Evolutionary conservation across 176 grass and related monocot species (phyloP).

Genomic region (Metroxylon sagu): DNA sequence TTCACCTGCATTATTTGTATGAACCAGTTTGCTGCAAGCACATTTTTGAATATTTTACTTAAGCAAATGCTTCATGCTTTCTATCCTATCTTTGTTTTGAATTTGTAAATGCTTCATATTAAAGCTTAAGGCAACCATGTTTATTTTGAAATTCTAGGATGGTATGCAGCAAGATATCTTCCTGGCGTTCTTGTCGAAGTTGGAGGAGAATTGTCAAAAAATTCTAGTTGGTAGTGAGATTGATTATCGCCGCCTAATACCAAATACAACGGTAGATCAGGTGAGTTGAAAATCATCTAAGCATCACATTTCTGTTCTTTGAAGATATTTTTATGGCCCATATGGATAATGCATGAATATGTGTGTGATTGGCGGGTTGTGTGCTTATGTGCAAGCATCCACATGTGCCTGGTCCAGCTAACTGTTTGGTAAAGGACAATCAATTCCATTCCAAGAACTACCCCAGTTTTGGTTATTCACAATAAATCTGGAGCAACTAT

Average conservation of each 20-base stretch:
- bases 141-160: conserved; percentile 49
- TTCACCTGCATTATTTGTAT: too few relatives aligned
- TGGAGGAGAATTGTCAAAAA: conserved; percentile 69
- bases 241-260: conserved; percentile 81
- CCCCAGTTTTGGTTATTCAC: too few relatives aligned
- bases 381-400: too few relatives aligned
- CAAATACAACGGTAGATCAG: conserved; percentile 42
- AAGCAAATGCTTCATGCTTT: not conserved
- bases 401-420: too few relatives aligned
- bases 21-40: too few relatives aligned
- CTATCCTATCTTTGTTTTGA: conserved; percentile 3
- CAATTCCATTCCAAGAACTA: too few relatives aligned
- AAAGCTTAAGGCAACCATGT: too few relatives aligned
- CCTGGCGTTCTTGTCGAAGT: conserved; percentile 61
- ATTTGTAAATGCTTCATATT: not conserved
- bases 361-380: too few relatives aligned
- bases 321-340: not conserved
- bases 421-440: too few relatives aligned
- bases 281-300: conserved; percentile 17
- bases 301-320: not conserved
- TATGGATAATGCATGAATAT: too few relatives aligned
- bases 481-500: too few relatives aligned
- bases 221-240: conserved; percentile 59
- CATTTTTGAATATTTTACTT: too few relatives aligned
- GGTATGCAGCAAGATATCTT: conserved; percentile 92